A percentile compares a stretch with the other conserved stretches of the same genome.
phyloP scores from a whole-genome alignment of 176 grass and related monocot genomes.

The Dendrocalamus sinicus region DNA sequence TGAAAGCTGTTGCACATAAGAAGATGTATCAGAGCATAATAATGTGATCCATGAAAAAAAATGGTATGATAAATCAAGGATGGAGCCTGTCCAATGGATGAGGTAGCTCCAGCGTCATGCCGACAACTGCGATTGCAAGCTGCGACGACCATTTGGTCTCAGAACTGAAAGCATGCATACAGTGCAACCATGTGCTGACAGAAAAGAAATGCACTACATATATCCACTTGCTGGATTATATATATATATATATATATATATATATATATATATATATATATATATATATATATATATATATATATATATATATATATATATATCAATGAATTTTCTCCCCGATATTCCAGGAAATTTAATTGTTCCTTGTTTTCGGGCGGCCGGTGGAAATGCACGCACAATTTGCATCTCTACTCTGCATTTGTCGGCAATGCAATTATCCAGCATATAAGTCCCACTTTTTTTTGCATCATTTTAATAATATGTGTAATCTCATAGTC shows the following conservation, averaged over 20 bases:
- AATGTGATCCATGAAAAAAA: too few relatives aligned
- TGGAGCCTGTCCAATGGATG: background rate
- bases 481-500: background rate
- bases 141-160: background rate
- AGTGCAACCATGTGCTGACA: background rate
- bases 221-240: too few relatives aligned
- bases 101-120: slow-evolving; percentile 12
- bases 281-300: too few relatives aligned
- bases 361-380: background rate
- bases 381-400: background rate
- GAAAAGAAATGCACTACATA: too few relatives aligned
- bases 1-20: too few relatives aligned
- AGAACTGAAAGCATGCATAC: background rate
- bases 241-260: too few relatives aligned
- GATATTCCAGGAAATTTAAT: background rate
- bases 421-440: background rate
- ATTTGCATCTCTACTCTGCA: background rate
- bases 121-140: background rate
- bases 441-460: background rate
- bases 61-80: background rate
- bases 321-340: too few relatives aligned
- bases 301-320: too few relatives aligned
- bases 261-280: too few relatives aligned
- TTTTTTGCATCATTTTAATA: background rate
- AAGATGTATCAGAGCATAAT: too few relatives aligned